Evolutionary conservation across 1,284 basidiomycete species (phyloP), one percentile per base, ranked within the genome.

Genomic region (Cryptococcus depauperatus): DNA sequence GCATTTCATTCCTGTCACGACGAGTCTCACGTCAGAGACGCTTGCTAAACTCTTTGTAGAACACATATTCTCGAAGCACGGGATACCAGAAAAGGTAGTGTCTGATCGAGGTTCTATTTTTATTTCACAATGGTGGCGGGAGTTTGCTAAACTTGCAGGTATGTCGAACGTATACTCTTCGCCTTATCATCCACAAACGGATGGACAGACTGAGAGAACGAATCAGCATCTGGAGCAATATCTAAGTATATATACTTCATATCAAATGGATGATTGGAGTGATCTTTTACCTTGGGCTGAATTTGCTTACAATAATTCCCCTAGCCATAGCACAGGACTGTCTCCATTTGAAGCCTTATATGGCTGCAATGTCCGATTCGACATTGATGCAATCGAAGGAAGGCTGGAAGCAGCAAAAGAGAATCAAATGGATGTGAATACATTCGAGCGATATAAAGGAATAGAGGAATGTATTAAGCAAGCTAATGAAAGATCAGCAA

Each of bases 171-270:
- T 25, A 9, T 56, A 64, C 35, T 56, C 61, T 25, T 63, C 72
- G 0, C 63, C 64, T 0, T 72, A 67, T 37, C 72, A 76, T 47
- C 74, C 73, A 0, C 61, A 76, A 47, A 66, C 71, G 0, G 70
- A 78, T 45, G 73, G 76, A 0, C 72, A 75, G 39, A 26, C 30
- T 46, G 71, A 78, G 54, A 41, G 58, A 0, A 49, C 68, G 11
- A 77, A 77, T 48, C 73, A 75, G 47, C 61, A 53, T 0, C 49
- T 78, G 2, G 72, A 77, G 35, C 73, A 74, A 60, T 67, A 61
- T 35, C 28, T 30, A 30, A 8, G n/a, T 8, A 30, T 30, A 8
- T 9, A 9, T n/a, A 30, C 28, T 30, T 8, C 8, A 8, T 30
- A 30, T n/a, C 28, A 30, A n/a, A 8, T 9, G n/a, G n/a, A 8